Evolutionary conservation across 164 flowering plant species (phyloP).

Genomic region (Berberis vulgaris): DNA sequence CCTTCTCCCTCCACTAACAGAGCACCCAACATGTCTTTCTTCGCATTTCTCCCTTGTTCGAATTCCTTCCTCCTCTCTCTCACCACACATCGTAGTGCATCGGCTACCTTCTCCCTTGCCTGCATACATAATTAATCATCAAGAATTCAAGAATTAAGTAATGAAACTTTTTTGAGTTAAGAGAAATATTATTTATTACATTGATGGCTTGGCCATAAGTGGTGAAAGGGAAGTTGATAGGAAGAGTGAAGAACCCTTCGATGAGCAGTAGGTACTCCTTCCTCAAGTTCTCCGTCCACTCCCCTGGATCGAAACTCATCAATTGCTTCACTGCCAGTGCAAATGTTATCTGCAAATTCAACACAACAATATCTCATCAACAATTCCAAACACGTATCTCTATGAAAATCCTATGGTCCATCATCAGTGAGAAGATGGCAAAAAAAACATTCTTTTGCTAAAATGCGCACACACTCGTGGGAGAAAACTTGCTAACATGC

Average conservation of each 20-base stretch:
- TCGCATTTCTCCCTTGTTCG: conserved; percentile 20
- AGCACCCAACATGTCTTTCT: conserved; percentile 79
- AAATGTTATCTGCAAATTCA: conserved; percentile 69
- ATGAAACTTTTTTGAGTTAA: no score
- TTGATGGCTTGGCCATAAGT: conserved; percentile 76
- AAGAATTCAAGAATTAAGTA: not conserved
- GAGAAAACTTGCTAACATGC: no score
- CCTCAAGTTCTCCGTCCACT: conserved; percentile 79
- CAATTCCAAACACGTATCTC: no score
- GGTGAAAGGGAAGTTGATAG: conserved; percentile 66
- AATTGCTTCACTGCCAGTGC: conserved; percentile 84
- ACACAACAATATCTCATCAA: not conserved
- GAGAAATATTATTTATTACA: conserved; percentile 23
- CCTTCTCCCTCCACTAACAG: conserved; percentile 41
- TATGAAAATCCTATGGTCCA: no score
- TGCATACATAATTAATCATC: conserved; percentile 9
- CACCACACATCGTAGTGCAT: conserved; percentile 51
- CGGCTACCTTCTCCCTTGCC: conserved; percentile 89
- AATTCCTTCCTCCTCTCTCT: conserved; percentile 33
- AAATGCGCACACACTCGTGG: no score
- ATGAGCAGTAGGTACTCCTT: conserved; percentile 80
- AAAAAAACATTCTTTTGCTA: no score
- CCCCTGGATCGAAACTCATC: conserved; percentile 93
- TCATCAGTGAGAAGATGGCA: no score
- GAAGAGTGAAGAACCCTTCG: conserved; percentile 85